phyloP scores from a whole-genome alignment of 176 grass and related monocot genomes.

The Puccinellia tenuiflora region DNA sequence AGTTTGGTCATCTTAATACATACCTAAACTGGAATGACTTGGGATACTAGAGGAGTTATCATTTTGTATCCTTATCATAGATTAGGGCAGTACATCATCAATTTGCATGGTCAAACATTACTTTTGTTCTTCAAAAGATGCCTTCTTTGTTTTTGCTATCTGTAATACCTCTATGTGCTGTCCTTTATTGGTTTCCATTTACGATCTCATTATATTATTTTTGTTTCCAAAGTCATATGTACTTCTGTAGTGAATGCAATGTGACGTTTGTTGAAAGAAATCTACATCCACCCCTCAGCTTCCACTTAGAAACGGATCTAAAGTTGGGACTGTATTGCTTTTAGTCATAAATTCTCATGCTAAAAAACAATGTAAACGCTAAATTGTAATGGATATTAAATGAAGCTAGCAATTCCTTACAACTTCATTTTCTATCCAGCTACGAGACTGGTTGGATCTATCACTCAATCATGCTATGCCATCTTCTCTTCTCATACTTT shows the following conservation, averaged over 20 bases:
- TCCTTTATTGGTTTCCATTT: slow-evolving; percentile 2
- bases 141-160: background rate
- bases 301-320: slow-evolving; percentile 3
- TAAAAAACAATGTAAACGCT: background rate
- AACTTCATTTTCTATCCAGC: slow-evolving; percentile 45
- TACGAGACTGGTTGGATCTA: slow-evolving; percentile 92
- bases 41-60: background rate
- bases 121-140: slow-evolving; percentile 6
- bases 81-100: slow-evolving; percentile 8
- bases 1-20: slow-evolving; percentile 8
- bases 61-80: slow-evolving; percentile 4
- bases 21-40: slow-evolving; percentile 10
- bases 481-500: slow-evolving; percentile 97
- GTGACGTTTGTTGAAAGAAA: slow-evolving; percentile 18
- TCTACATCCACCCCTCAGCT: background rate
- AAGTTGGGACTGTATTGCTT: slow-evolving; percentile 7
- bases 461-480: slow-evolving; percentile 93
- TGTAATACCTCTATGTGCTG: background rate
- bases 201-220: background rate
- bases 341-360: background rate
- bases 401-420: background rate
- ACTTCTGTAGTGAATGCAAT: background rate
- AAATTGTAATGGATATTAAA: slow-evolving; percentile 9
- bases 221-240: background rate
- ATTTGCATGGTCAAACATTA: background rate